Evolutionary conservation across 257 asterid genomes (phyloP), one percentile per base, ranked within the genome.

Genomic region (Leptodermis oblonga): DNA sequence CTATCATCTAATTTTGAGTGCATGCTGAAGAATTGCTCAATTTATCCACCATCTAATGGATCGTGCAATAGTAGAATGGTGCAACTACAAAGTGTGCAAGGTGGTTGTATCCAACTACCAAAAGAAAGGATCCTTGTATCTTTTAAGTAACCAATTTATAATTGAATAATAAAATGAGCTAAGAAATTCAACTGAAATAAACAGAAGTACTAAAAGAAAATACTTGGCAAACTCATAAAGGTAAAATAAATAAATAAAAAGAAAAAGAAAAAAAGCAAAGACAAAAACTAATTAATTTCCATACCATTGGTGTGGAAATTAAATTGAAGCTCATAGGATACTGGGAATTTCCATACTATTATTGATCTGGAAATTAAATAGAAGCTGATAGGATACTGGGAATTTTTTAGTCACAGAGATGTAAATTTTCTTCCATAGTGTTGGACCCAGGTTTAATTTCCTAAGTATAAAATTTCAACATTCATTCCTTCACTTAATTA

Each of bases 1-100:
- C 43, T 61, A 73, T 55, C 22, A 69, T 56, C 22, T 56, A 55
- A 43, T 48, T 23, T 69, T 48, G 9, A 56, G 18, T 60, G 49
- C 17, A 28, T 59, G 42, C 30, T 59, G 43, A 37, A 33, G 33
- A 56, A 15, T 34, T 56, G 2, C 10, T 10, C 45, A 5, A 9
- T 41, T 13, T 41, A 41, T 6, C 45, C 45, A 41, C 45, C 45
- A 41, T 41, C 10, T 41, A 41, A 41, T 41, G 45, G 48, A 42
- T 58, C 34, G 31, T 5, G 22, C 17, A 25, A 54, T 54, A 23
- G 33, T 4, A 8, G 22, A 58, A 58, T 28, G 41, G 41, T 18
- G 14, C 2, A 30, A 58, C 17, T 58, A 30, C 22, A 7, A 30
- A 58, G 13, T 58, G 9, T 30, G 23, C 34, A 54, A 13, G 31